Evolutionary conservation across 495 filamentous ascomycete genomes (phyloP).

Genomic region (Aspergillus ellipticus): DNA sequence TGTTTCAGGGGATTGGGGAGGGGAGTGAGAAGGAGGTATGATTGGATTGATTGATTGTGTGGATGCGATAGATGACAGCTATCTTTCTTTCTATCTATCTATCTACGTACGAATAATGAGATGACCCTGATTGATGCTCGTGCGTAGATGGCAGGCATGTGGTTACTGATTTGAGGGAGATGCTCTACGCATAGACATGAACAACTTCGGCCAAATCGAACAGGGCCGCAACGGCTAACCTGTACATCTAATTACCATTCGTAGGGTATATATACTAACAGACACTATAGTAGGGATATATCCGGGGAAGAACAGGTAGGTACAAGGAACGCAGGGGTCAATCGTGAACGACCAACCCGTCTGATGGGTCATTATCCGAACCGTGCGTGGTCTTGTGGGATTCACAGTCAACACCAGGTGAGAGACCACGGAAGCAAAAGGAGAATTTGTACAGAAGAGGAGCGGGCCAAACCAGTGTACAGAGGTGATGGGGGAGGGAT

Average conservation of each 20-base stretch:
- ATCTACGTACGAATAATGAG: conserved; percentile 4
- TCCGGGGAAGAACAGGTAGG: conserved; percentile 8
- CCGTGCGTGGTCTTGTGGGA: conserved; percentile 5
- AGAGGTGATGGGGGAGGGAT: conserved; percentile 2
- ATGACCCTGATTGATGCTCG: conserved; percentile 4
- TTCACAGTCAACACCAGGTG: conserved; percentile 5
- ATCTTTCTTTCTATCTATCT: too few relatives aligned
- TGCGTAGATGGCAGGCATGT: not conserved
- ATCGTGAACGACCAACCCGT: not conserved
- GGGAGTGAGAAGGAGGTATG: conserved; percentile 3
- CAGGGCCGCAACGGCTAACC: not conserved
- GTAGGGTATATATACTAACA: conserved; percentile 7
- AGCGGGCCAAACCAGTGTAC: conserved; percentile 14
- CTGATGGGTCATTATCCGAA: conserved; percentile 19
- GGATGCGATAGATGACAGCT: too few relatives aligned
- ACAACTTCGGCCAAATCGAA: too few relatives aligned
- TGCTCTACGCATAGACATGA: too few relatives aligned
- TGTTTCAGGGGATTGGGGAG: conserved; percentile 68
- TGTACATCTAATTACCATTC: conserved; percentile 1
- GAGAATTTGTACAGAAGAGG: conserved; percentile 12
- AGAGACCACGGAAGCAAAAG: conserved; percentile 3
- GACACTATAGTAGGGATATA: conserved; percentile 14
- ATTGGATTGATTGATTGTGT: too few relatives aligned
- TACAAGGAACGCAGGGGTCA: conserved; percentile 4
- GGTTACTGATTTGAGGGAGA: not conserved